Base-by-base conservation (phyloP, 345 rosid species). In the Dipteronia dyeriana region DNA sequence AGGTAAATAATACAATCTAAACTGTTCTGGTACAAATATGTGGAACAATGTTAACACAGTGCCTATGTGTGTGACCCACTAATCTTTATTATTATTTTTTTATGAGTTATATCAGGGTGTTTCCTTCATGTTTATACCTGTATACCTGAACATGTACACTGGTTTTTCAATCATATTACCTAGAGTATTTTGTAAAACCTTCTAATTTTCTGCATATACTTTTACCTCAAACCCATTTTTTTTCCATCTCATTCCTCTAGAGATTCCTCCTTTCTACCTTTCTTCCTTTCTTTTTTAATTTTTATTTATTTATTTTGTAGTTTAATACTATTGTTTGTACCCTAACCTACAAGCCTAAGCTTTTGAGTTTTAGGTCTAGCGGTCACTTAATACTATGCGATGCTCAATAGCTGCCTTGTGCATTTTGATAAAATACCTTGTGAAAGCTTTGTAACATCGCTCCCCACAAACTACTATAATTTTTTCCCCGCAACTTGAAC, bases 1-100 rank as follows among this genome's bases (percentile, higher is more conserved):
- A 86, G 90, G 98, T 93, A 82, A 75, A 67, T 20, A 51, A 23
- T 64, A 74, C n/a, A 70, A 29, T 54, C 43, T 70, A 60, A 60
- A 49, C 5, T 3, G 14, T 62, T 45, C 8, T 20, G 16, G 13
- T 45, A 61, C 56, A 61, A 61, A 2, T 49, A 43, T 0, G 34
- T 45, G 1, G 3, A 9, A 22, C 57, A 0, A 17, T 4, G 9
- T 63, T 62, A 19, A 66, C 10, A 22, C 7, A 9, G 31, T 49
- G 57, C 20, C 7, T 51, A 11, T 6, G 25, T n/a, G 3, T 49
- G 17, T 64, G 31, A 56, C 25, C 41, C 5, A 64, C n/a, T 49
- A 47, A 3, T 31, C 38, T 31, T 2, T 5, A 11, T 49, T 31
- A n/a, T 3, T 75, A 56, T 7, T 20, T 17, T 56, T 22, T n/a